Base-by-base conservation (phyloP, 305 asterid genomes). In the Fraxinus platypoda region DNA sequence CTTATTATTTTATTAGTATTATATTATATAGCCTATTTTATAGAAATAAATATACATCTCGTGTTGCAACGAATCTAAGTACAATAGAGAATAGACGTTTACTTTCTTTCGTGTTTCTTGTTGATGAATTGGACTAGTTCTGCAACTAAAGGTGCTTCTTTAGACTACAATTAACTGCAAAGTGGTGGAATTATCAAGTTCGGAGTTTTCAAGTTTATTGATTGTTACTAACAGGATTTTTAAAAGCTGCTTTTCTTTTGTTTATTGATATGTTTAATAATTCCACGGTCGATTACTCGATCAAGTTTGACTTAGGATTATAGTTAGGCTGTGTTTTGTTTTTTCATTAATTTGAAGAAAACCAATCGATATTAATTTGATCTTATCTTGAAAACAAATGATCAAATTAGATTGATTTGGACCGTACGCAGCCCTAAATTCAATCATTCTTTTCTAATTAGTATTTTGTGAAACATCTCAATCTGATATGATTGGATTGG, bases 401-500 rank as follows among this genome's bases (percentile, higher is more conserved):
- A 30, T 26, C 19, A 7, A 6, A 30, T 28, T 28, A 12, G 38
- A 28, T 70, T 70, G 75, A 70, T 26, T 70, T 70, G 38, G 75
- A 70, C 75, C 11, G 9, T 70, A 70, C 41, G 1, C 74, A 3
- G 35, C 19, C 17, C 35, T 21, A 5, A 26, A 54, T 34, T 11
- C 77, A 88, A 84, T 83, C 83, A 49, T 83, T 78, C 81, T 80
- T 26, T 43, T 79, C 80, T 82, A 52, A 81, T 78, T 83, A 84
- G 86, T 41, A 85, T 80, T 35, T 82, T 75, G 28, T 66, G 76
- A 64, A 19, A 70, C 59, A 35, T 78, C 83, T 64, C 74, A 79
- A 78, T 81, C 81, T 70, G 84, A 73, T 75, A 87, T 83, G 84
- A 85, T 85, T 79, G 87, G 84, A 83, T 83, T 79, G 87, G 72